Evolutionary conservation across 1,284 basidiomycete species (phyloP).

Genomic region (Exobasidium rhododendri): DNA sequence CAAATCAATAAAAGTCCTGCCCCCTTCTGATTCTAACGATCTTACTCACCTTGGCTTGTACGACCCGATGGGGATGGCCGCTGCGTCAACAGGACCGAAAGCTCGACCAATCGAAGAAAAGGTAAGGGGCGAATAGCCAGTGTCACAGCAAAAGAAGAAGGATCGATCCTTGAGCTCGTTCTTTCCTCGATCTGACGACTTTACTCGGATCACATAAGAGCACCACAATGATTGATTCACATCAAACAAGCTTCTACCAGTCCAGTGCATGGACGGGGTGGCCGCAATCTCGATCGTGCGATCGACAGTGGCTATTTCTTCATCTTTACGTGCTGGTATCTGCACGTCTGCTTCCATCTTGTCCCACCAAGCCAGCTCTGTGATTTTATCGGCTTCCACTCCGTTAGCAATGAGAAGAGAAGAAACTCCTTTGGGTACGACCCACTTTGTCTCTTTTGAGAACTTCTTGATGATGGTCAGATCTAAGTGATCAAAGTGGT

Average conservation of each 20-base stretch:
- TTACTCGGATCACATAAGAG: slow-evolving; percentile 4
- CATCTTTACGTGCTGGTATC: neutral
- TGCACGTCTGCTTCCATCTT: slow-evolving; percentile 12
- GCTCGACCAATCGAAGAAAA: slow-evolving; percentile 57
- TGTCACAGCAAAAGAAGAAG: slow-evolving; percentile 56
- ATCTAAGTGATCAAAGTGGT: slow-evolving; percentile 51
- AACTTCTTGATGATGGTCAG: slow-evolving; percentile 35
- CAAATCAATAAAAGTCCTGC: neutral
- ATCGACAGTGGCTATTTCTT: neutral
- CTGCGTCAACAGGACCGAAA: slow-evolving; percentile 57
- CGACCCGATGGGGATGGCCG: slow-evolving; percentile 58
- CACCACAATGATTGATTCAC: slow-evolving; percentile 58
- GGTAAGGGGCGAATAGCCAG: slow-evolving; percentile 57
- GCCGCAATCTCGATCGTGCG: slow-evolving; percentile 29
- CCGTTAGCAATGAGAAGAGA: slow-evolving; percentile 35
- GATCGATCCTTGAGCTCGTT: neutral
- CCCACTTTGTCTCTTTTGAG: slow-evolving; percentile 32
- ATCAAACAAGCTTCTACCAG: slow-evolving; percentile 57
- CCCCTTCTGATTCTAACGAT: slow-evolving; percentile 10
- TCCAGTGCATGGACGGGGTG: slow-evolving; percentile 57
- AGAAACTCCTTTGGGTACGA: slow-evolving; percentile 48
- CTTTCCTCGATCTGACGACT: neutral
- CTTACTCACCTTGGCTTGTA: slow-evolving; percentile 48
- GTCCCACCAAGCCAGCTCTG: slow-evolving; percentile 54
- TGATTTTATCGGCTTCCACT: slow-evolving; percentile 26